phyloP scores from a whole-genome alignment of 345 rosid species.

The Salix purpurea region DNA sequence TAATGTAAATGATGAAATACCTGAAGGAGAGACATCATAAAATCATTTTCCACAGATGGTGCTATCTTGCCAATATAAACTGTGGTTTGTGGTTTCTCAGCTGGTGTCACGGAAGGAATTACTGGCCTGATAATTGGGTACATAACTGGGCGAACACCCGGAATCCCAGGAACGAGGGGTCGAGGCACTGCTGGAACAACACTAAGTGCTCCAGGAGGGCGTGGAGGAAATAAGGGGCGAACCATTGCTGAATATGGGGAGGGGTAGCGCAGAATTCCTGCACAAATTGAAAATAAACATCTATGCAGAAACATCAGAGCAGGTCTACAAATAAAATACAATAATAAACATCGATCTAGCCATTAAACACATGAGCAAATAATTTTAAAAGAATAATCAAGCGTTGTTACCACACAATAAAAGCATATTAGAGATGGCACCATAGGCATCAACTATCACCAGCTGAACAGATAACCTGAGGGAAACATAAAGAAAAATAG shows the following conservation, averaged over 20 bases:
- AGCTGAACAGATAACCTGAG: conserved; percentile 90
- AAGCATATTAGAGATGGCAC: conserved; percentile 83
- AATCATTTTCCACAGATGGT: conserved; percentile 76
- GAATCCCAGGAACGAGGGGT: conserved; percentile 62
- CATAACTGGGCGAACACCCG: conserved; percentile 70
- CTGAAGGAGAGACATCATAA: conserved; percentile 73
- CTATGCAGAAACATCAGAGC: conserved; percentile 65
- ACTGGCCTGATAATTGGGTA: conserved; percentile 70
- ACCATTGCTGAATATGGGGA: conserved; percentile 64
- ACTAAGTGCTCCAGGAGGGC: conserved; percentile 72
- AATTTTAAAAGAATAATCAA: conserved; percentile 35
- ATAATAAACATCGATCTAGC: conserved; percentile 6
- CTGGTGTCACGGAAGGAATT: conserved; percentile 59
- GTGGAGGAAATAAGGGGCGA: conserved; percentile 77
- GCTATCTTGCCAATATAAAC: conserved; percentile 97
- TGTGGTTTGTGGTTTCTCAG: conserved; percentile 90
- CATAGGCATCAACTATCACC: conserved; percentile 87
- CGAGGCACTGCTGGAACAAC: conserved; percentile 54
- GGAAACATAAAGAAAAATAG: conserved; percentile 62
- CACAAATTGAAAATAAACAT: conserved; percentile 45
- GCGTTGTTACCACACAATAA: conserved; percentile 82
- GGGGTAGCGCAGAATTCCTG: conserved; percentile 81
- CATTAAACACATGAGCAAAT: conserved; percentile 22
- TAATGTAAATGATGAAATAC: conserved; percentile 30
- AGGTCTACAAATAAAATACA: conserved; percentile 34